Evolutionary conservation across 108 stramenopile species (phyloP).

Genomic region (Fragilaria radians): DNA sequence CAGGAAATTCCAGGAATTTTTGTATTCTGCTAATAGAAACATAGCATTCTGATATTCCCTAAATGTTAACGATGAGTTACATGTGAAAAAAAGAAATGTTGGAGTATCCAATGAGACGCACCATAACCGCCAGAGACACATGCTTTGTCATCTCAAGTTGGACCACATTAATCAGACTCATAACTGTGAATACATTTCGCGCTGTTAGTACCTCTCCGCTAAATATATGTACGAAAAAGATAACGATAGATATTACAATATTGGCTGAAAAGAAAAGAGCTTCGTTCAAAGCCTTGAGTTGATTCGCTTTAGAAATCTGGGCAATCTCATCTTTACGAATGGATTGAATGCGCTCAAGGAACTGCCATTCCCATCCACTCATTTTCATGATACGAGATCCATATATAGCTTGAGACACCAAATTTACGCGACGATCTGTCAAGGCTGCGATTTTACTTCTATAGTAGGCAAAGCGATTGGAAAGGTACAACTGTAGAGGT

Average conservation of each 20-base stretch:
- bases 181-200: constrained; percentile 59
- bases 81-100: background rate
- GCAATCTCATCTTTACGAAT: constrained; percentile 56
- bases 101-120: constrained; percentile 10
- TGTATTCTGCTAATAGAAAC: constrained; percentile 60
- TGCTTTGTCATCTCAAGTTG: constrained; percentile 87
- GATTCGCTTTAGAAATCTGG: constrained; percentile 59
- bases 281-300: constrained; percentile 78
- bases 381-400: constrained; percentile 87
- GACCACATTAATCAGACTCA: constrained; percentile 74
- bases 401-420: constrained; percentile 83
- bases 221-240: constrained; percentile 51
- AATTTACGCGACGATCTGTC: constrained; percentile 81
- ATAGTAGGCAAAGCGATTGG: constrained; percentile 56
- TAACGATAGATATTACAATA: constrained; percentile 46
- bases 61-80: constrained; percentile 3
- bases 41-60: constrained; percentile 60
- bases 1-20: constrained; percentile 57
- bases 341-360: constrained; percentile 52
- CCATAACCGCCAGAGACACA: constrained; percentile 76
- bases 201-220: constrained; percentile 42
- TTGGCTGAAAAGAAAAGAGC: constrained; percentile 71
- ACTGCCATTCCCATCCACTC: constrained; percentile 69
- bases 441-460: constrained; percentile 71
- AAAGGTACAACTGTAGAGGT: constrained; percentile 71